Evolutionary conservation across 805 yeast species (phyloP).

Genomic region (Yarrowia porcina): DNA sequence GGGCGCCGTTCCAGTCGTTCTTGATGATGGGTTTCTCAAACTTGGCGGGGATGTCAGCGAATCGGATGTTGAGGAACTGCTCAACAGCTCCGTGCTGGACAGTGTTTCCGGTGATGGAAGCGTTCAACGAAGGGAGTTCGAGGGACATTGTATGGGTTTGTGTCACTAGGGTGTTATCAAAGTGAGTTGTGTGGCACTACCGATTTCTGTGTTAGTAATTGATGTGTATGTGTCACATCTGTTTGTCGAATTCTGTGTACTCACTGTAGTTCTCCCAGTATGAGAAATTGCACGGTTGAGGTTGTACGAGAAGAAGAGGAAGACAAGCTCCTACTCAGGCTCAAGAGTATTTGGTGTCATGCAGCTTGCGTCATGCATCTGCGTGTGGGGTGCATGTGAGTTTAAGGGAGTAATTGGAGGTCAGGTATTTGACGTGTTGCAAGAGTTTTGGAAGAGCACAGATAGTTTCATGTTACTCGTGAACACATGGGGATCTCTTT

Average conservation of each 20-base stretch:
- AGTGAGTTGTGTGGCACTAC: not conserved
- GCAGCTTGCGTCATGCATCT: not conserved
- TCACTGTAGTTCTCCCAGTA: no score
- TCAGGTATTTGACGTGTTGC: no score
- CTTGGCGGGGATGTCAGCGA: conserved; percentile 13
- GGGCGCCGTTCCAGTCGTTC: not conserved
- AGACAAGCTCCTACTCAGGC: no score
- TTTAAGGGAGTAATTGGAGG: no score
- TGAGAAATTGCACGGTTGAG: no score
- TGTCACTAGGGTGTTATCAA: no score
- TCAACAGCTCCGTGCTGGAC: conserved; percentile 9
- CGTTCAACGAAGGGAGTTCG: not conserved
- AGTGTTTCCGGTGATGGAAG: not conserved
- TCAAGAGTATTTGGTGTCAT: no score
- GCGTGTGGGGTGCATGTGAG: conserved; percentile 1
- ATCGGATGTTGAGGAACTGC: conserved; percentile 14
- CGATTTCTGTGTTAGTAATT: not conserved
- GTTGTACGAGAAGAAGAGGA: no score
- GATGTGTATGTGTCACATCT: no score
- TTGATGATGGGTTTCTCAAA: conserved; percentile 5
- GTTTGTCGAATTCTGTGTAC: not conserved
- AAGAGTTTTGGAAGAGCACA: no score
- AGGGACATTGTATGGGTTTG: not conserved
- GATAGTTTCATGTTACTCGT: no score
- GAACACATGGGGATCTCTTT: no score